Evolutionary conservation across 371 early-diverging fungal species (phyloP), one percentile per base, ranked within the genome.

Genomic region (Amoeboaphelidium protococcarum): DNA sequence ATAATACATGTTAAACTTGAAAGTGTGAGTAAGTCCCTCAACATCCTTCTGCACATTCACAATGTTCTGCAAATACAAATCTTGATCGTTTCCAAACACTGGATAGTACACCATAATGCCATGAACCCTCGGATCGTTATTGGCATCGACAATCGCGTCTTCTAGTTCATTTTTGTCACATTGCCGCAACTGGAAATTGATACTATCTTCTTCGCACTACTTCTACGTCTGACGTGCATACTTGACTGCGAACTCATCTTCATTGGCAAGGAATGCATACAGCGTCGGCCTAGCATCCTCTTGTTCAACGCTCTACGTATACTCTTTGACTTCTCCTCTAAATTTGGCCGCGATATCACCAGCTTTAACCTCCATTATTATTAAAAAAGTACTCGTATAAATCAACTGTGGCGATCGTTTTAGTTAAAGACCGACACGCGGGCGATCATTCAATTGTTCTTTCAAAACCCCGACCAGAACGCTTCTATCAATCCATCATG

Each of bases 91-190:
- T 25, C 83, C 84, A 66, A 82, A 90, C 13, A 90, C 90, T 2
- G 91, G 90, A 56, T 90, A 92, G 61, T 84, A 82, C 40, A 91
- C 82, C 73, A 89, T 80, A 54, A 89, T 88, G 26, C 90, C 94
- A 57, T 87, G 74, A 21, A 90, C 80, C 0, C 47, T 50, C 13
- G 55, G 50, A 49, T 91, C 92, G 50, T 71, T 62, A 64, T 94
- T 94, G 25, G 89, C 90, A 43, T 79, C 80, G 25, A 76, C 63
- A 50, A 91, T 76, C 54, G 65, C 65, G 49, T 73, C 71, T 58
- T 90, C 89, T 25, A 94, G 71, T 13, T 82, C 76, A 45, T 78
- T 75, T 54, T 81, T 72, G 42, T 69, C 63, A 41, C 79, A 73
- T 52, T 76, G 70, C 41, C 88, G 74, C 37, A 89, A 74, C 58